Evolutionary conservation across 306 rosid genomes (phyloP), one percentile per base, ranked within the genome.

Genomic region (Leucaena leucocephala): DNA sequence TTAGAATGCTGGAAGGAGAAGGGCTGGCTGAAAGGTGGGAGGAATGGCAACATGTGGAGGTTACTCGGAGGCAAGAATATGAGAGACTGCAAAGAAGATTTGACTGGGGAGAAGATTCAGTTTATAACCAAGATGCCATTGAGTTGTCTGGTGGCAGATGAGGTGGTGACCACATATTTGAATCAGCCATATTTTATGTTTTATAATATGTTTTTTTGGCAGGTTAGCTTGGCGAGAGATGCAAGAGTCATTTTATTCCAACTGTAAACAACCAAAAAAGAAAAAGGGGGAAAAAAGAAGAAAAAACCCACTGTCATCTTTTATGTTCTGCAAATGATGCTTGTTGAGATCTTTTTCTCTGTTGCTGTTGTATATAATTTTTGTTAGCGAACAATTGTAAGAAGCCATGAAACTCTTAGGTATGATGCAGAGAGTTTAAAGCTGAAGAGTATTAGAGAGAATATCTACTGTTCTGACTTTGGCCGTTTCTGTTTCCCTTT

Each of bases 1-100:
- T 96, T 38, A 89, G 98, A 78, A 96, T 93, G 99, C 87, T 96
- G 13, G 99, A 96, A 85, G 99, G 98, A 48, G 99, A 96, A 84
- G 99, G 99, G 33, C 93, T 96, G 63, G 99, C 99, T 10, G 97
- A 96, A 91, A 82, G 98, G 84, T 96, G 99, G 99, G 98, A 96
- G 78, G 98, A 93, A 76, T 96, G 99, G 99, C 99, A 93, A 84
- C 87, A 83, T 55, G 91, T 91, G 62, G 99, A 96, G 85, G 97
- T 96, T 72, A 87, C 81, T 64, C 91, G 99, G 33, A 87, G 98
- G 85, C 91, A 93, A 82, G 98, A 96, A 81, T 89, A 90, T 3
- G 98, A 96, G 67, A 89, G 98, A 77, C 72, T 93, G 36, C 98
- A 96, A 72, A 85, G 99, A 90, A 90, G 99, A 83, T 93, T 96